Base-by-base conservation (phyloP, 2,329 filamentous ascomycete species). In the Diaporthe citriasiana region DNA sequence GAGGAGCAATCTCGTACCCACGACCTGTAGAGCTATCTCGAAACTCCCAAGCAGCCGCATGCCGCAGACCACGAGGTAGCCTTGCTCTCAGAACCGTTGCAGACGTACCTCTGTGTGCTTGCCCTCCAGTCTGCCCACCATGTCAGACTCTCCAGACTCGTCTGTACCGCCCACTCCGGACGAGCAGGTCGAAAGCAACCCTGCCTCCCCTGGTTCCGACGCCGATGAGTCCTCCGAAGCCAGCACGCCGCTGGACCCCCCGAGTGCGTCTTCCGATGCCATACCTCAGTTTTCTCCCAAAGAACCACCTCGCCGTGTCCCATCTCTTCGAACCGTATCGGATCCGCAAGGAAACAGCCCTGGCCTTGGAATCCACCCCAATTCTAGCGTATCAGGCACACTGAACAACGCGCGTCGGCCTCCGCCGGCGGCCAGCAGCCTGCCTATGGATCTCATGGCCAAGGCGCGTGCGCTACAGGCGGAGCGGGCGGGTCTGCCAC, bases 301-400 rank as follows among this genome's bases (percentile, higher is more conserved):
- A 60, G 85, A 86, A 72, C 75, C 78, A 50, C 85, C 86, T 72
- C 85, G 89, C 81, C 83, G 91, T 81, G 79, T 92, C 73, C 87
- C 90, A 27, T 90, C 90, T 7, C 82, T 91, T 55, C 89, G 91
- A 78, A 89, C 90, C 60, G 83, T 89, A 27, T 91, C 91, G 71
- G 89, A 92, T 66, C 85, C 91, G 27, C 84, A 87, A 76, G 86
- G 55, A 13, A 17, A 84, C 71, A 80, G 85, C 40, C 82, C 83
- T 33, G 82, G 47, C 47, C n/a, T 68, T 17, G 63, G 84, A 73
- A 95, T 97, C 91, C 94, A 90, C 72, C 85, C 93, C 9, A 95
- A 92, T n/a, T 98, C 95, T n/a, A 97, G 93, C 38, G 92, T 94
- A 53, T 86, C 95, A 5, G 95, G 95, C 53, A 89, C 94, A 73